Conservation (phyloP, 2,329 filamentous ascomycete species). For the Ceratocystis ficicola region DNA sequence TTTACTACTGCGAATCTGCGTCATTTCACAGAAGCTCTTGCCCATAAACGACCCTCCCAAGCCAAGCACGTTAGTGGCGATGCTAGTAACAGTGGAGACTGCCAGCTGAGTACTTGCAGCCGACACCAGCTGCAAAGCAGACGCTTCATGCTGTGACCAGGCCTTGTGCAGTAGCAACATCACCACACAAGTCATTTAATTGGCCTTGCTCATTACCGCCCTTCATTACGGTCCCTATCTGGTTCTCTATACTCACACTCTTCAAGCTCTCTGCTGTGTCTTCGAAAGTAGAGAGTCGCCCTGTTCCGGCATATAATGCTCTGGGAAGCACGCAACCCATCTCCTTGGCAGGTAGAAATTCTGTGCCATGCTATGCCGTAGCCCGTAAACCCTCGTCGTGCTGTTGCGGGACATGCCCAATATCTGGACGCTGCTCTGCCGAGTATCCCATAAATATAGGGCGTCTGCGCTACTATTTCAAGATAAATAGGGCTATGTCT, state of each 20-base stretch:
- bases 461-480: background rate
- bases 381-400: constrained; percentile 36
- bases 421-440: constrained; percentile 33
- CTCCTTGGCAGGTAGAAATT: constrained; percentile 32
- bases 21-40: constrained; percentile 12
- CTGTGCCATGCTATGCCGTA: constrained; percentile 44
- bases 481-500: background rate
- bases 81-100: background rate
- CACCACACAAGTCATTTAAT: too few relatives aligned
- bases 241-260: constrained; percentile 7
- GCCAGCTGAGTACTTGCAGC: background rate
- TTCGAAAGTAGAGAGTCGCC: constrained; percentile 15
- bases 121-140: background rate
- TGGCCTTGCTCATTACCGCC: background rate
- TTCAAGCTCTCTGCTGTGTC: background rate
- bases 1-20: constrained; percentile 8
- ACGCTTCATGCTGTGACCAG: background rate
- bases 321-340: constrained; percentile 33
- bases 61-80: background rate
- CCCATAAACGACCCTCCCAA: constrained; percentile 17
- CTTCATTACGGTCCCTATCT: background rate
- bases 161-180: background rate
- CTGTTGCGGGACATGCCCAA: constrained; percentile 34
- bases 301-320: constrained; percentile 28
- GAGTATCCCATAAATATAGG: constrained; percentile 34